A percentile compares a stretch with the other conserved stretches of the same genome.
Evolutionary conservation across 2,329 filamentous ascomycete species (phyloP).

Genomic region (Tolypocladium album): DNA sequence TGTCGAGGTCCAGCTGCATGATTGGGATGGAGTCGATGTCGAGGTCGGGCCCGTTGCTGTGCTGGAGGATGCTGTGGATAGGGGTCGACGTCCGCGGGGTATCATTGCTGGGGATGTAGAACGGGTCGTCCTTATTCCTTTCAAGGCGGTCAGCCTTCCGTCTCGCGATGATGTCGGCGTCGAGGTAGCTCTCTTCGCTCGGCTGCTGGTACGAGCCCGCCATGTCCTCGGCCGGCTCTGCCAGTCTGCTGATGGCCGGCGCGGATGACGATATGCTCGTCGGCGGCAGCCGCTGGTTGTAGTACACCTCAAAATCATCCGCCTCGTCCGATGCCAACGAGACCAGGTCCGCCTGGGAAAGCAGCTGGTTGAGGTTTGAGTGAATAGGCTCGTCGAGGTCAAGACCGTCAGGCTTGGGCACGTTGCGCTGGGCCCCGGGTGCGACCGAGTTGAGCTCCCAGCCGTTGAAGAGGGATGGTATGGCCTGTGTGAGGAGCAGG

Average conservation of each 20-base stretch:
- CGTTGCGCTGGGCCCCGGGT: slow-evolving; percentile 69
- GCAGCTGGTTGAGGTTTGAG: slow-evolving; percentile 54
- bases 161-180: slow-evolving; percentile 62
- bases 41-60: slow-evolving; percentile 64
- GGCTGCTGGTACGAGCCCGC: slow-evolving; percentile 48
- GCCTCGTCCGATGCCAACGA: slow-evolving; percentile 41
- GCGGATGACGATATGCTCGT: slow-evolving; percentile 37
- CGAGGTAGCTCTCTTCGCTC: slow-evolving; percentile 54
- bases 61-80: slow-evolving; percentile 64
- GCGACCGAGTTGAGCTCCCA: slow-evolving; percentile 91
- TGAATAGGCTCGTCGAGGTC: slow-evolving; percentile 80
- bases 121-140: slow-evolving; percentile 85
- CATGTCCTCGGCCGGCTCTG: slow-evolving; percentile 37
- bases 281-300: slow-evolving; percentile 44
- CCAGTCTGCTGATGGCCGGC: slow-evolving; percentile 44
- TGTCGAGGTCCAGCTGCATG: slow-evolving; percentile 76
- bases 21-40: slow-evolving; percentile 95
- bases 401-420: slow-evolving; percentile 65
- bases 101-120: slow-evolving; percentile 64
- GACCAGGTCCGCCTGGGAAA: slow-evolving; percentile 46
- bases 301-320: slow-evolving; percentile 58
- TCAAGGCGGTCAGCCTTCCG: slow-evolving; percentile 69
- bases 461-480: slow-evolving; percentile 77
- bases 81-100: slow-evolving; percentile 59
- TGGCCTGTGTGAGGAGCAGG: slow-evolving; percentile 76